Evolutionary conservation across 306 rosid genomes (phyloP), one percentile per base, ranked within the genome.

Genomic region (Prunus armeniaca): DNA sequence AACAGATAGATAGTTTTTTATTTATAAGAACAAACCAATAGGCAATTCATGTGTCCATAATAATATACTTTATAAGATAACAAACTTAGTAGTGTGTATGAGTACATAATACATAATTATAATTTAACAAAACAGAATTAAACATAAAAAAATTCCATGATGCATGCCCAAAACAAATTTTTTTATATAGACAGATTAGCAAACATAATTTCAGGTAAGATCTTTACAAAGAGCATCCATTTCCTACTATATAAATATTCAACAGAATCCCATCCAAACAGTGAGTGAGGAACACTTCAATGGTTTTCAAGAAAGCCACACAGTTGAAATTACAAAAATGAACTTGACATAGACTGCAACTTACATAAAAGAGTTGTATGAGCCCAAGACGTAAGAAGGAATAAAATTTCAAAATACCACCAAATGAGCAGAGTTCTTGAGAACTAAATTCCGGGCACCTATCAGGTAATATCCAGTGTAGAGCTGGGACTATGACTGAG

Each of bases 401-500:
- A 82, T 90, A 90, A 79, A 94, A 85, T 80, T 81, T 82, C 65
- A 84, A 82, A 76, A 75, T 76, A 79, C 84, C 82, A 54, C 72
- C 86, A 79, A 86, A 78, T 45, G 80, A 74, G 74, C 92, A 85
- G 18, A 68, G 18, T 49, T 80, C 43, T 76, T 80, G 92, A 82
- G 97, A 86, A 81, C 65, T 78, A 67, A 80, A 27, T 72, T 72
- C 81, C 7, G 86, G 72, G 79, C 90, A 84, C 30, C 73, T 87
- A 81, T 84, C 93, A 43, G 98, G 97, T 82, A 95, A 81, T 74
- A 95, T 89, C 96, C 93, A 84, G 57, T 88, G 80, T 69, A 95
- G 79, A 25, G 88, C 83, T 71, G 97, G 93, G 84, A 92, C 82
- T 61, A 95, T 76, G 58, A 89, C 87, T 28, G 89, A 84, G 73